Conservation (phyloP, 2,329 filamentous ascomycete species). For the Colletotrichum cordylinicola region DNA sequence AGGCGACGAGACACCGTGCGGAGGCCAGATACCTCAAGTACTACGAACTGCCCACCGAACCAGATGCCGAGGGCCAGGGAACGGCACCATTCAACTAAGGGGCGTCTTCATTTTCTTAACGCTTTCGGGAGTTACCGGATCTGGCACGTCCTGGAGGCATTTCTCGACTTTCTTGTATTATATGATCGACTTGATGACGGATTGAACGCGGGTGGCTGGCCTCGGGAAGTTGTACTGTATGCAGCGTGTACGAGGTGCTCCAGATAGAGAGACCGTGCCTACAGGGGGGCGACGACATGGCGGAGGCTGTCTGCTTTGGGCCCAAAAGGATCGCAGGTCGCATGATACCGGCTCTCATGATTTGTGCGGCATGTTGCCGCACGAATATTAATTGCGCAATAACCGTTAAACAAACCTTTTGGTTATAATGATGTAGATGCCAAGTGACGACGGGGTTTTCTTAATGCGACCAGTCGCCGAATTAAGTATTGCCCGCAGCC, state of each 20-base stretch:
- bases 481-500: neutral
- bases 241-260: constrained; percentile 10
- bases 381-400: constrained; percentile 14
- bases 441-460: neutral
- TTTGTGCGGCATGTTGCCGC: neutral
- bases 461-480: neutral
- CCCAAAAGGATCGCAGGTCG: neutral
- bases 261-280: constrained; percentile 8
- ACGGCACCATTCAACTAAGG: constrained; percentile 57
- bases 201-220: neutral
- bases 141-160: neutral
- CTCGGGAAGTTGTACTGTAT: constrained; percentile 13
- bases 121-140: neutral
- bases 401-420: neutral
- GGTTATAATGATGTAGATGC: neutral
- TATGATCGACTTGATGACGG: constrained; percentile 16
- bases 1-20: constrained; percentile 54
- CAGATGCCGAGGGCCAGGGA: constrained; percentile 52
- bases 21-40: constrained; percentile 57
- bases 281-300: neutral
- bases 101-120: neutral
- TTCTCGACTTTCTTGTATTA: constrained; percentile 16
- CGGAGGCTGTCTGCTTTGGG: neutral
- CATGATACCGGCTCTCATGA: neutral
- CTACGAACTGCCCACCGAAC: constrained; percentile 57